Base-by-base conservation (phyloP, 1,139 yeast genomes). In the Candida buenavistaensis region DNA sequence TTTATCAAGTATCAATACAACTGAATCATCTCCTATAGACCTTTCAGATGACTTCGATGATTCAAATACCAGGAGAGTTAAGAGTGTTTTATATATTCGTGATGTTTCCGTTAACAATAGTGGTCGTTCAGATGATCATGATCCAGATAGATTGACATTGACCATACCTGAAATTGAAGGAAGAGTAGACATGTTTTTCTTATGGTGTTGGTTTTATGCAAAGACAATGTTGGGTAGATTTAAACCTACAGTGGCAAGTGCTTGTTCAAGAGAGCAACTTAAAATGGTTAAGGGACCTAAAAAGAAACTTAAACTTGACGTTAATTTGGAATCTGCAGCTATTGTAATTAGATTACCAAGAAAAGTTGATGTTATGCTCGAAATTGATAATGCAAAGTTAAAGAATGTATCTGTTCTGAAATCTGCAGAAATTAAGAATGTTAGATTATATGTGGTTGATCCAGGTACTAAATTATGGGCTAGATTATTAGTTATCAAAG, bases 381-480 rank as follows among this genome's bases (percentile, higher is more conserved):
- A 79, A 46, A 38, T 74, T 4, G 76, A 72, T 40, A 50, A 59
- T 2, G 48, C 76, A 7, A 49, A 51, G 8, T 43, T 68, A 13
- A 43, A 52, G 14, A 60, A 64, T 33, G 54, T 57, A 2, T 50
- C 62, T 17, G 55, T 49, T 3, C 48, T 61, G 21, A 67, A 56
- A 24, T 39, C 53, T 4, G 45, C 66, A 6, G 51, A 54, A 12
- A 56, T 74, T 14, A 59, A 59, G 29, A 66, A 62, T 34, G 51
- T 66, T 19, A 56, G 83, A 27, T 52, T 78, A 31, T 80, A 74
- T 47, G 77, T 78, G 7, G 59, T 66, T 10, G 81, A 78, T 36
- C 85, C 86, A 0, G 62, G 68, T 2, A 72, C 80, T 4, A 63
- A 64, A 19, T 52, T 67, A 12, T 71, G 77, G 77, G 48, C 72